A percentile compares a stretch with the other conserved stretches of the same genome.
Evolutionary conservation across 2,329 filamentous ascomycete genomes (phyloP).

Genomic region (Exophiala calicioides): DNA sequence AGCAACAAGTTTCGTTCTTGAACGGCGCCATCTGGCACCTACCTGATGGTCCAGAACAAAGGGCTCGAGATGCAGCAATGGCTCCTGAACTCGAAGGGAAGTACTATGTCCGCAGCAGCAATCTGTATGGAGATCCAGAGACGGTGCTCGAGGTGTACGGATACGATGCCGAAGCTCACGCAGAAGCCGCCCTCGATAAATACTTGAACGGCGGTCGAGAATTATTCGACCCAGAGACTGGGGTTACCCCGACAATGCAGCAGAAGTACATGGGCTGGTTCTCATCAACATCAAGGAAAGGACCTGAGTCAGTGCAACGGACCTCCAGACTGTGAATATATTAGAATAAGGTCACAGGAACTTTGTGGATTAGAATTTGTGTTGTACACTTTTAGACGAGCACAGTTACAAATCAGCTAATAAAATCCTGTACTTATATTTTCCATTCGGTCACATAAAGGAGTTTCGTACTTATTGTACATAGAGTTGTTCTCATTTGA

Average conservation of each 20-base stretch:
- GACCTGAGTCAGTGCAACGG: no score
- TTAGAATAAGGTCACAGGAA: no score
- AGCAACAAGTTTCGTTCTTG: conserved; percentile 39
- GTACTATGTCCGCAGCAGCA: conserved; percentile 30
- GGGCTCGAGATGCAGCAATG: conserved; percentile 11
- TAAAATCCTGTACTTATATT: no score
- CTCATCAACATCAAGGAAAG: no score
- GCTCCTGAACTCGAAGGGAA: conserved; percentile 24
- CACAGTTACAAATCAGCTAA: no score
- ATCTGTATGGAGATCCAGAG: conserved; percentile 36
- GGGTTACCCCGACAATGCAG: conserved; percentile 1
- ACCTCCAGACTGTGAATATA: no score
- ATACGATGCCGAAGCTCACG: conserved; percentile 22
- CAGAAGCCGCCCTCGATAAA: conserved; percentile 16
- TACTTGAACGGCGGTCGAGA: conserved; percentile 12
- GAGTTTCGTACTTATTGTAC: no score
- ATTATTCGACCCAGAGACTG: neutral
- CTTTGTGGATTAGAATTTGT: no score
- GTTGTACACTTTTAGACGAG: no score
- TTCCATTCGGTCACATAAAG: no score
- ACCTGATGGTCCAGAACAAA: conserved; percentile 10
- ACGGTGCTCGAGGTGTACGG: conserved; percentile 15
- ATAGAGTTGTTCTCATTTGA: no score
- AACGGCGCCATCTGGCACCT: conserved; percentile 14
- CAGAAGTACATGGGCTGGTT: conserved; percentile 11